Percentiles rank a stretch among this genome's conserved stretches.
Evolutionary conservation across 805 yeast genomes (phyloP).

Genomic region (Zygosaccharomyces siamensis): DNA sequence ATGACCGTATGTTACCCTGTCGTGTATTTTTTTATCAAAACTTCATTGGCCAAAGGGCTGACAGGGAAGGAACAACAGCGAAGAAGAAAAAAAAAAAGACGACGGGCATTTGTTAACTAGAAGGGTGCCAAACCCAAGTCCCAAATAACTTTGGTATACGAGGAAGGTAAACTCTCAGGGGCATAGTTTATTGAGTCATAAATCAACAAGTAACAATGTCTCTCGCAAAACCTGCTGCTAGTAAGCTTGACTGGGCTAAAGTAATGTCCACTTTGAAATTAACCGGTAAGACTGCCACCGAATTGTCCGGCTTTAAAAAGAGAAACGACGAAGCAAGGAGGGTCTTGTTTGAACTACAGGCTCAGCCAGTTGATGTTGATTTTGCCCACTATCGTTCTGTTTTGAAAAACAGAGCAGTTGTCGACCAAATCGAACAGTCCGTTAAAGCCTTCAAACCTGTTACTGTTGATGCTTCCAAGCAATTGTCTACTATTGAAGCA

Average conservation of each 20-base stretch:
- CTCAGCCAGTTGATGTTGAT: constrained; percentile 74
- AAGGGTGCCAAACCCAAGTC: background rate
- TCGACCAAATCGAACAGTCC: constrained; percentile 75
- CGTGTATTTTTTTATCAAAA: background rate
- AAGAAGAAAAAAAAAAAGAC: background rate
- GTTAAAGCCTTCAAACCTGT: constrained; percentile 75
- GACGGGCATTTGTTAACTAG: background rate
- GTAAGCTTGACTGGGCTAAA: constrained; percentile 93
- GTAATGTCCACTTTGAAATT: constrained; percentile 83
- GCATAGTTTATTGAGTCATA: background rate
- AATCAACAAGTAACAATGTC: constrained; percentile 22
- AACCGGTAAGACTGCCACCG: constrained; percentile 85
- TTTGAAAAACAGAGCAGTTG: constrained; percentile 75
- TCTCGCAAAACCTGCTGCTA: constrained; percentile 52
- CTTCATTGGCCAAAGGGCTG: background rate
- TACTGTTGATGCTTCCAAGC: constrained; percentile 81
- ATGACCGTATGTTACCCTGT: background rate
- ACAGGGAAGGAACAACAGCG: background rate
- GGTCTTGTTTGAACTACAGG: constrained; percentile 61
- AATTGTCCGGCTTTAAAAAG: constrained; percentile 91
- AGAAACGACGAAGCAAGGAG: constrained; percentile 97
- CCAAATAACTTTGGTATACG: background rate
- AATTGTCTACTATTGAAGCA: constrained; percentile 83
- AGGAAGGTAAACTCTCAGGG: background rate
- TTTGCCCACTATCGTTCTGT: constrained; percentile 72